Percentiles rank a stretch among this genome's conserved stretches.
Conservation (phyloP, 2,329 filamentous ascomycete genomes). For the Calonectria honghensis region DNA sequence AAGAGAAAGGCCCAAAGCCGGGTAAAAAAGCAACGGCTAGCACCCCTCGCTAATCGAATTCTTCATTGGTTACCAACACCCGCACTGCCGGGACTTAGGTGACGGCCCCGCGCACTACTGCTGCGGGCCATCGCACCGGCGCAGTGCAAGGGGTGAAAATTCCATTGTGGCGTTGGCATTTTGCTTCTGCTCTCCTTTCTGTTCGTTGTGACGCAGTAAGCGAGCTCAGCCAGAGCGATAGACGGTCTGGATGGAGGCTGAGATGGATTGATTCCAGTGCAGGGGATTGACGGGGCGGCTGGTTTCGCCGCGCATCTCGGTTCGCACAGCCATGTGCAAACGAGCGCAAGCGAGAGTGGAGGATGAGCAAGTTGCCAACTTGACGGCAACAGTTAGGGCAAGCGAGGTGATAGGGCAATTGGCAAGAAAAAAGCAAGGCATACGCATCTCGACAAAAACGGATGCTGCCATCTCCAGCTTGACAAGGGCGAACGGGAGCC, state of each 20-base stretch:
- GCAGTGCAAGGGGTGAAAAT: slow-evolving; percentile 38
- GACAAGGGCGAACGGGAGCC: slow-evolving; percentile 36
- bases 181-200: slow-evolving; percentile 44
- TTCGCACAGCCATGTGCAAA: slow-evolving; percentile 25
- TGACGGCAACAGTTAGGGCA: slow-evolving; percentile 2
- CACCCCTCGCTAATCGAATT: slow-evolving; percentile 28
- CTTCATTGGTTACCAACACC: slow-evolving; percentile 52
- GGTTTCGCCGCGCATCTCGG: slow-evolving; percentile 37
- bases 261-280: slow-evolving; percentile 27
- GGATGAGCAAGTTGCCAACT: slow-evolving; percentile 17
- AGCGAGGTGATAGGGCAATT: slow-evolving; percentile 18
- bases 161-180: slow-evolving; percentile 29
- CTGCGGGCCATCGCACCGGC: slow-evolving; percentile 38
- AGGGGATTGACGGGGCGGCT: slow-evolving; percentile 38
- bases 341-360: slow-evolving; percentile 33
- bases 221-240: slow-evolving; percentile 30
- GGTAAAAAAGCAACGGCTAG: slow-evolving; percentile 31
- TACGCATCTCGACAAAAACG: slow-evolving; percentile 21
- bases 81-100: slow-evolving; percentile 49
- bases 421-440: slow-evolving; percentile 33
- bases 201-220: slow-evolving; percentile 22
- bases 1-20: slow-evolving; percentile 17
- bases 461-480: slow-evolving; percentile 35
- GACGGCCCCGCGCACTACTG: slow-evolving; percentile 46
- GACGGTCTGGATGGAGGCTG: slow-evolving; percentile 35